phyloP scores from a whole-genome alignment of 805 yeast genomes.

The Candida palmyrensis region DNA sequence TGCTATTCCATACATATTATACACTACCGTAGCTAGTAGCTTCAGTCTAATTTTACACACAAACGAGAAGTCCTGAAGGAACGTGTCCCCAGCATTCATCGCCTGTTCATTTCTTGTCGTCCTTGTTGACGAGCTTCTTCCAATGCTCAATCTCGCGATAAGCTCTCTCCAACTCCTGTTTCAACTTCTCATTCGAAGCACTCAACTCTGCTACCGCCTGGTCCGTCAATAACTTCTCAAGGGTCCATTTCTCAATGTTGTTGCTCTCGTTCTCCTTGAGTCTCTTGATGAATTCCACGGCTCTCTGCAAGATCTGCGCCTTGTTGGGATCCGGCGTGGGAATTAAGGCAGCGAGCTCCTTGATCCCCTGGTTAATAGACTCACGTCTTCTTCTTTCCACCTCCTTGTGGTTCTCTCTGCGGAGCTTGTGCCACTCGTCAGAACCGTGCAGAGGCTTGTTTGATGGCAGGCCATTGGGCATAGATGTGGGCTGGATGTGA shows the following conservation, averaged over 20 bases:
- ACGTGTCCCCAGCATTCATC: constrained; percentile 3
- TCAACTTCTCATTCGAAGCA: constrained; percentile 81
- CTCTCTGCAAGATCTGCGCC: constrained; percentile 81
- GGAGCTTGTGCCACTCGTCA: constrained; percentile 76
- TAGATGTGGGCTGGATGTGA: constrained; percentile 29
- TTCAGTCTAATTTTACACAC: background rate
- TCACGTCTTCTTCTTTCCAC: constrained; percentile 93
- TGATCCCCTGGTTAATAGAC: constrained; percentile 81
- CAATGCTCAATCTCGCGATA: constrained; percentile 87
- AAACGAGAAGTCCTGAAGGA: too few relatives aligned
- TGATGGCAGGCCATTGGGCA: constrained; percentile 17
- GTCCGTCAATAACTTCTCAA: constrained; percentile 87
- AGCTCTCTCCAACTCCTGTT: constrained; percentile 83
- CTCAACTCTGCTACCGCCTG: constrained; percentile 85
- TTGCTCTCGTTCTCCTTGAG: constrained; percentile 86
- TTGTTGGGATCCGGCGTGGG: constrained; percentile 86
- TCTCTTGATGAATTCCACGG: constrained; percentile 85
- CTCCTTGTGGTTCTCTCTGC: constrained; percentile 91
- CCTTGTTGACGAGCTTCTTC: constrained; percentile 41
- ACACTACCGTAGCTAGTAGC: background rate
- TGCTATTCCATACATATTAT: constrained; percentile 1
- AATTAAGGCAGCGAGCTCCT: constrained; percentile 67
- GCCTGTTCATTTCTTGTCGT: constrained; percentile 15
- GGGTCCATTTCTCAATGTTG: constrained; percentile 90
- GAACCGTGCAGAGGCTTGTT: constrained; percentile 65